Base-by-base conservation (phyloP, 2,329 filamentous ascomycete genomes). In the Diaporthe australafricana region DNA sequence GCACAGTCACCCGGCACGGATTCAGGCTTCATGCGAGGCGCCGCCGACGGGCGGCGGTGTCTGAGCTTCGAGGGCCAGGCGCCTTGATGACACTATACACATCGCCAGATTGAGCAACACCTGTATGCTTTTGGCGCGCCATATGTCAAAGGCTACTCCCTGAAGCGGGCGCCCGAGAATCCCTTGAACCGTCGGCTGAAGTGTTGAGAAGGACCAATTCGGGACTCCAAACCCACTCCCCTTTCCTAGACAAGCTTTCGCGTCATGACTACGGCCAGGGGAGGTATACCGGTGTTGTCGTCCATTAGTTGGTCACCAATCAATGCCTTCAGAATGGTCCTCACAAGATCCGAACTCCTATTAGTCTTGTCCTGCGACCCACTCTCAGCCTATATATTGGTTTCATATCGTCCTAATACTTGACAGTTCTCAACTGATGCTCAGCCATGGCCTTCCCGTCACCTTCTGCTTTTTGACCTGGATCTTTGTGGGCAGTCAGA, bases 1-100 rank as follows among this genome's bases (percentile, higher is more conserved):
- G 50, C 60, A 65, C 60, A 65, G 30, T 45, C 30, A 50, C 60
- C 60, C 60, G 60, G 45, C 30, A 8, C 60, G 60, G 45, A 20
- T 20, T 25, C 45, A 50, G 42, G 14, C 45, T 35, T 65, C 30
- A 50, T 65, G 60, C 60, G 45, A 65, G 30, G 25, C 45, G 45
- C 9, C 48, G 45, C 30, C 42, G 12, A 45, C 60, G 11, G 42
- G 14, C 16, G 45, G 27, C 12, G 4, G 45, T 65, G 45, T 50
- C 42, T 50, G 60, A n/a, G 38, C 45, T 38, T 38, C 38, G 17
- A 50, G 45, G 45, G 60, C 35, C 60, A 50, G 60, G 60, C 42
- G 60, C 60, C 60, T 42, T n/a, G 45, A 50, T 65, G 42, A 38
- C n/a, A 50, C 60, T 65, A 50, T 38, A 38, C n/a, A 2, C 1